These are phyloP conservation scores for Scutellaria galericulata DNA, from an alignment of 257 asterid species.

Conservation along the genomic window DNA sequence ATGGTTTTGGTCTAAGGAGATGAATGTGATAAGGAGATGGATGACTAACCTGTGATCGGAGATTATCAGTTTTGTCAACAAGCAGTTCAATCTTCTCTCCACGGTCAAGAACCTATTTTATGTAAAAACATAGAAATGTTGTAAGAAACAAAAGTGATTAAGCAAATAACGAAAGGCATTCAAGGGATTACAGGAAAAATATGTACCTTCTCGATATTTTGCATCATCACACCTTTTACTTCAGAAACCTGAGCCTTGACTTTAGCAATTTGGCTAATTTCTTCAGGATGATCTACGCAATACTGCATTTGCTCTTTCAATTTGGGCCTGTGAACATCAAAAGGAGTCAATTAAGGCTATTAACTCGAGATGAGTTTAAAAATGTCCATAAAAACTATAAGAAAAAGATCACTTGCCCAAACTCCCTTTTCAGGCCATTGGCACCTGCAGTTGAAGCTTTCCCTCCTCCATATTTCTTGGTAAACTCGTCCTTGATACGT, in stretches of 20 bases:
- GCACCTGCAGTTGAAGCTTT: conserved; percentile 51
- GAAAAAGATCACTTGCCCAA: conserved; percentile 39
- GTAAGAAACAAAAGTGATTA: neutral
- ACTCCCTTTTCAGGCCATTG: conserved; percentile 55
- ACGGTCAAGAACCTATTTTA: conserved; percentile 57
- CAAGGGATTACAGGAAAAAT: neutral
- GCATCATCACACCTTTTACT: conserved; percentile 67
- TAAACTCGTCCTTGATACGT: conserved; percentile 57
- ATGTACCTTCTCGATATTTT: conserved; percentile 59
- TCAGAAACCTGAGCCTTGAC: conserved; percentile 65
- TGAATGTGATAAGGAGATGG: neutral
- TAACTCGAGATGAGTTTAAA: neutral
- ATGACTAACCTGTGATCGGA: conserved; percentile 51
- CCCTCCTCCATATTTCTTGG: conserved; percentile 53
- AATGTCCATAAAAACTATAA: neutral
- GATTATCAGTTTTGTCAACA: conserved; percentile 64
- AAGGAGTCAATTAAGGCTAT: no score
- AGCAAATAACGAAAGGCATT: neutral
- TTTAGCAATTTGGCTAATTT: conserved; percentile 56
- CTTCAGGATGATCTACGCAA: conserved; percentile 60
- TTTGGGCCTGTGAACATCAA: conserved; percentile 42
- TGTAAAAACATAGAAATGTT: neutral
- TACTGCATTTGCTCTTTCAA: conserved; percentile 63
- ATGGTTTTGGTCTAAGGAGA: neutral
- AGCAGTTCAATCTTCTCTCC: conserved; percentile 65